Evolutionary conservation across 1,284 basidiomycete species (phyloP).

Genomic region (Ceratobasidium sp.): DNA sequence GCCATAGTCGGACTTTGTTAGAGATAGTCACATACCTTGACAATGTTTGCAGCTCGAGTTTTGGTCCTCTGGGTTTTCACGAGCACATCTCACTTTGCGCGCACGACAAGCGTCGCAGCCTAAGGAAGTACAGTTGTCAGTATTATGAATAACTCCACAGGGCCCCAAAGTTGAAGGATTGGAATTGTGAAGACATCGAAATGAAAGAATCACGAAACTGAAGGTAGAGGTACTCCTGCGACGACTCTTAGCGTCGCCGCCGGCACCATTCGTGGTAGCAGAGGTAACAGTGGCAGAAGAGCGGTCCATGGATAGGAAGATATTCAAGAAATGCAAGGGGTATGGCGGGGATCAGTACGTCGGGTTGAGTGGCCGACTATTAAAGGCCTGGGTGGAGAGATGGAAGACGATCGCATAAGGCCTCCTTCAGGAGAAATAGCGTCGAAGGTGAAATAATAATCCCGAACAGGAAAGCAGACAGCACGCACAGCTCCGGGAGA

Average conservation of each 20-base stretch:
- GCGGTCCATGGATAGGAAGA: background rate
- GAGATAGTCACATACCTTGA: background rate
- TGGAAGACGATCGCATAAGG: constrained; percentile 33
- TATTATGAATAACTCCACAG: constrained; percentile 8
- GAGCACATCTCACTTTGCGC: constrained; percentile 81
- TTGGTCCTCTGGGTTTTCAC: constrained; percentile 70
- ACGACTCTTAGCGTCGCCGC: constrained; percentile 24
- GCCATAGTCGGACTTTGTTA: constrained; percentile 69
- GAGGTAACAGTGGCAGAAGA: constrained; percentile 17
- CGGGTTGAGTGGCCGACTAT: constrained; percentile 30
- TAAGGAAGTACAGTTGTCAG: constrained; percentile 50
- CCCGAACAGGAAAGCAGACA: constrained; percentile 29
- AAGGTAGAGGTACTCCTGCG: constrained; percentile 39
- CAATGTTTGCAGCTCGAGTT: constrained; percentile 39
- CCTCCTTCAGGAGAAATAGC: constrained; percentile 26
- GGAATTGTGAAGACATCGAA: constrained; percentile 4
- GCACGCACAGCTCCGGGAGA: constrained; percentile 24
- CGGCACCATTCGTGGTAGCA: constrained; percentile 11
- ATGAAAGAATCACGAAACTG: constrained; percentile 34
- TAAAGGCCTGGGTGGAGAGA: constrained; percentile 25
- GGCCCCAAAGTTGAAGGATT: background rate
- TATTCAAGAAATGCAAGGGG: too few relatives aligned
- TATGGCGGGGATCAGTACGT: background rate
- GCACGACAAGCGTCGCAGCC: constrained; percentile 86
- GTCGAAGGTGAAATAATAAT: constrained; percentile 28